These are phyloP conservation scores for Coleophoma crateriformis DNA, from an alignment of 2,329 filamentous ascomycete species.

Conservation along the genomic window DNA sequence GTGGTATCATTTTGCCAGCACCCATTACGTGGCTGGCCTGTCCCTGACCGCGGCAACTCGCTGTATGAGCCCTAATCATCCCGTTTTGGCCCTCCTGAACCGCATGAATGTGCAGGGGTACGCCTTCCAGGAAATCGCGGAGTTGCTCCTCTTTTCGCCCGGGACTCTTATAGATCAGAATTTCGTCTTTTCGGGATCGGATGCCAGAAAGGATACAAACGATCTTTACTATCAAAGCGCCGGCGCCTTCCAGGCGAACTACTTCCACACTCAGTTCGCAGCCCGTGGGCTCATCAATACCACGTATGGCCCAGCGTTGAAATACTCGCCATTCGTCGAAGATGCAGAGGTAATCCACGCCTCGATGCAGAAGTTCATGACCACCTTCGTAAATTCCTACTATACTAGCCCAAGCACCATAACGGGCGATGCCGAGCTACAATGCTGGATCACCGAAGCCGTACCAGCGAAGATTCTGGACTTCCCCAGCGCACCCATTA, in stretches of 20 bases:
- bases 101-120: conserved; percentile 10
- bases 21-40: conserved; percentile 37
- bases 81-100: conserved; percentile 33
- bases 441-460: conserved; percentile 38
- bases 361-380: conserved; percentile 32
- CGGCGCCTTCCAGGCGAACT: conserved; percentile 31
- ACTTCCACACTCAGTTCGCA: conserved; percentile 32
- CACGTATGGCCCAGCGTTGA: conserved; percentile 29
- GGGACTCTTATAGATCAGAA: too few relatives aligned
- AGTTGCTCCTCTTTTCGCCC: too few relatives aligned
- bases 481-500: conserved; percentile 29
- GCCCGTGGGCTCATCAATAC: conserved; percentile 34
- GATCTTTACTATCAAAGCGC: conserved; percentile 4
- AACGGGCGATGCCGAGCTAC: conserved; percentile 32
- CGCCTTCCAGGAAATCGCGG: too few relatives aligned
- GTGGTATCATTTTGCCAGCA: conserved; percentile 36
- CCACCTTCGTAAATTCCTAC: conserved; percentile 36
- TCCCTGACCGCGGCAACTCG: conserved; percentile 38
- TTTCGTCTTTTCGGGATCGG: too few relatives aligned
- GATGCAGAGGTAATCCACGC: conserved; percentile 32
- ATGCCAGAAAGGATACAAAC: too few relatives aligned
- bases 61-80: conserved; percentile 39
- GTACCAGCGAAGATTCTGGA: conserved; percentile 30
- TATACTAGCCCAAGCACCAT: conserved; percentile 31
- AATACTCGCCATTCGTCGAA: conserved; percentile 38